phyloP scores from a whole-genome alignment of 2,329 filamentous ascomycete species.

The Aspergillus sp. region DNA sequence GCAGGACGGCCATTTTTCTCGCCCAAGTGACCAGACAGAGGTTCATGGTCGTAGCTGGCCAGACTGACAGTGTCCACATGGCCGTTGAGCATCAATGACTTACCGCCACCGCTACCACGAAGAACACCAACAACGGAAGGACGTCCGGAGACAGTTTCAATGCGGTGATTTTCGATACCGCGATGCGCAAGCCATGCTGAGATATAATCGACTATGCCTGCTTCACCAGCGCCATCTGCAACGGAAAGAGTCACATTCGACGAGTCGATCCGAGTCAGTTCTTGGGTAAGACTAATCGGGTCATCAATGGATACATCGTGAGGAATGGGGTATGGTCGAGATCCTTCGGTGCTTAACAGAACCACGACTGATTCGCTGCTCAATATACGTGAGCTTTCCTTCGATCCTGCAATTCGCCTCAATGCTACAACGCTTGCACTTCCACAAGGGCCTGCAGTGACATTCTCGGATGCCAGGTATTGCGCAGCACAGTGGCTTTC shows the following conservation, averaged over 20 bases:
- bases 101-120: conserved; percentile 42
- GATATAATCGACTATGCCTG: conserved; percentile 42
- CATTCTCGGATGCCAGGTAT: conserved; percentile 43
- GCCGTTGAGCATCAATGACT: conserved; percentile 48
- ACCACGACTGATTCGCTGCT: conserved; percentile 52
- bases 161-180: conserved; percentile 45
- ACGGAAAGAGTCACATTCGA: conserved; percentile 41
- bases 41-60: conserved; percentile 41
- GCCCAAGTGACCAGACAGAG: conserved; percentile 37
- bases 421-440: conserved; percentile 52
- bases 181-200: conserved; percentile 47
- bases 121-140: conserved; percentile 47
- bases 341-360: conserved; percentile 61
- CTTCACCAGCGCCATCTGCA: conserved; percentile 41
- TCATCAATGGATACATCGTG: conserved; percentile 38
- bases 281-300: conserved; percentile 38
- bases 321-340: conserved; percentile 47
- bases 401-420: conserved; percentile 35
- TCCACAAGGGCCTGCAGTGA: conserved; percentile 58
- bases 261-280: conserved; percentile 45
- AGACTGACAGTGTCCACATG: conserved; percentile 50
- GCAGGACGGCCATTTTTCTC: conserved; percentile 26
- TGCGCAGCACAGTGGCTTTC: conserved; percentile 56
- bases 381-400: conserved; percentile 28
- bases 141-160: conserved; percentile 42